Percentiles rank a stretch among this genome's conserved stretches.
These are phyloP conservation scores for Komagataella pastoris DNA, from an alignment of 805 yeast genomes.

Conservation along the genomic window DNA sequence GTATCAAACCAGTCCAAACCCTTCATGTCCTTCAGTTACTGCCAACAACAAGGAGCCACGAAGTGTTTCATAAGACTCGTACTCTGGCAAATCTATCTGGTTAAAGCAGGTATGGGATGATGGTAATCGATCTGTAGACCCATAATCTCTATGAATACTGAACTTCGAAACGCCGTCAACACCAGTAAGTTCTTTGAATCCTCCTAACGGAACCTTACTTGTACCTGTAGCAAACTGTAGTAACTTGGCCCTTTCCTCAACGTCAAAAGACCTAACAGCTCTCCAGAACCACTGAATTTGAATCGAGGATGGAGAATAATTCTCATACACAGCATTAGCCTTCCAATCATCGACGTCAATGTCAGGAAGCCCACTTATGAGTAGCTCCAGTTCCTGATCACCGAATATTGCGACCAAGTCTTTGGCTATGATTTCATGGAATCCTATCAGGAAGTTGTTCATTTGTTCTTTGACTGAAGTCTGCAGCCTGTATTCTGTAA, in stretches of 20 bases:
- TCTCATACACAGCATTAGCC: slow-evolving; percentile 66
- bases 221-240: slow-evolving; percentile 97
- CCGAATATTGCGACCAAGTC: slow-evolving; percentile 79
- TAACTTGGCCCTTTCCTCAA: slow-evolving; percentile 86
- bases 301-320: slow-evolving; percentile 69
- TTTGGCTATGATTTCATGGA: slow-evolving; percentile 79
- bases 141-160: slow-evolving; percentile 82
- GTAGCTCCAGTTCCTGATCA: slow-evolving; percentile 87
- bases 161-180: slow-evolving; percentile 78
- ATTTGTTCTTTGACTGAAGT: slow-evolving; percentile 79
- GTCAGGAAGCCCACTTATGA: slow-evolving; percentile 91
- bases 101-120: slow-evolving; percentile 96
- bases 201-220: slow-evolving; percentile 87
- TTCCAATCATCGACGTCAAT: slow-evolving; percentile 96
- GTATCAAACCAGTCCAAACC: slow-evolving; percentile 72
- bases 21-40: slow-evolving; percentile 89
- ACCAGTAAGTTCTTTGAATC: slow-evolving; percentile 83
- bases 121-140: slow-evolving; percentile 76
- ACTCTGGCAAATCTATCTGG: slow-evolving; percentile 87
- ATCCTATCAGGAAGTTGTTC: slow-evolving; percentile 74
- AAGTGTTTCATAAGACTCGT: slow-evolving; percentile 76
- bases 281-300: slow-evolving; percentile 98
- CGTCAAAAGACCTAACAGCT: slow-evolving; percentile 87
- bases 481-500: slow-evolving; percentile 78
- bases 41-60: slow-evolving; percentile 75